Evolutionary conservation across 768 basidiomycete species (phyloP), one percentile per base, ranked within the genome.

Genomic region (Strobilomyces dryophilus): DNA sequence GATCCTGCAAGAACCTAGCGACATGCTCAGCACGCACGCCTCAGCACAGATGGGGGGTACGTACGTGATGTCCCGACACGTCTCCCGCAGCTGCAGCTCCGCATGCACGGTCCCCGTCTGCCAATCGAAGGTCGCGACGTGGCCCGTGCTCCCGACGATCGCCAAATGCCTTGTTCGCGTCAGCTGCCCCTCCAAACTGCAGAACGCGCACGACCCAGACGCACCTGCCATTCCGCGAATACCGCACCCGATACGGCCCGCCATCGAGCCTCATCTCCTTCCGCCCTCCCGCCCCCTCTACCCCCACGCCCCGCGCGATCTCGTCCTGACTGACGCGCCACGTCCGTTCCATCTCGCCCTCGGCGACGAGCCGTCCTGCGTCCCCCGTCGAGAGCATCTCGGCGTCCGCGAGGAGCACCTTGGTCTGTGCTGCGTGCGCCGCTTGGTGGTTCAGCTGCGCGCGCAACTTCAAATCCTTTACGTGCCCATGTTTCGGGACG

Each of bases 61-160:
- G 52, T 68, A 91, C 87, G 90, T 92, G 68, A 99, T 88, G 67
- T 97, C 95, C 59, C 94, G 74, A 62, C 91, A 91, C 21, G 89
- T 92, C 72, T 98, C 95, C 56, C 83, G 82, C 8, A 98, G 72
- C 59, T 95, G 92, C 17, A 98, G 74, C 64, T 98, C 95, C 7
- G 89, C 78, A 63, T 94, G 89, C 26, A 97, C 71, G 29, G 82
- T 81, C 0, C 92, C 93, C 0, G 87, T 83, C 66, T 89, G 85
- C 91, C 91, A 94, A 68, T 98, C 94, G 61, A 98, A 95, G 0
- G 93, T 90, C 3, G 92, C 90, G 17, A 92, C 84, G 72, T 97
- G 93, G 0, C 97, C 95, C 32, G 75, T 78, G 12, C 77, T 79
- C 5, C 93, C 93, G 0, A 82, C 89, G 57, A 98, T 84, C 0